phyloP scores from a whole-genome alignment of 2,329 filamentous ascomycete genomes.

The Pseudocercospora fijiensis region DNA sequence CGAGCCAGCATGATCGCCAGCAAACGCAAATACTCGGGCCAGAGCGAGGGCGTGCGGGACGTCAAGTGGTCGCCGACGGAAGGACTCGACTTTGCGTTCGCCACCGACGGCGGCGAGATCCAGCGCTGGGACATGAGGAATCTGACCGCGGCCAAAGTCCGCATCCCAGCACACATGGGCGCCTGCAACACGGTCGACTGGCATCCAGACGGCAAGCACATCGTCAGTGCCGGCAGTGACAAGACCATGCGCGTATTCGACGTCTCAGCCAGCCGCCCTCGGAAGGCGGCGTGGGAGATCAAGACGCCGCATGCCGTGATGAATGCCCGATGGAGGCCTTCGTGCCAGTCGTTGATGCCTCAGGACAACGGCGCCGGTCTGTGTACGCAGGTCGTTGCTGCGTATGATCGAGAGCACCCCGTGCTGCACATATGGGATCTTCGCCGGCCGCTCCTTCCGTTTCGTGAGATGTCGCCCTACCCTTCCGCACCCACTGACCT shows the following conservation, averaged over 20 bases:
- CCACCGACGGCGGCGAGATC: conserved; percentile 62
- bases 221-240: conserved; percentile 63
- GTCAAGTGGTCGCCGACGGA: conserved; percentile 65
- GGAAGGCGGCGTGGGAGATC: conserved; percentile 59
- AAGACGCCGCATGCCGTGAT: conserved; percentile 61
- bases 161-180: conserved; percentile 59
- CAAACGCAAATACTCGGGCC: conserved; percentile 55
- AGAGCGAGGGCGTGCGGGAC: conserved; percentile 62
- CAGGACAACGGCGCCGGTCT: conserved; percentile 56
- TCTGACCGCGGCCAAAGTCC: conserved; percentile 56
- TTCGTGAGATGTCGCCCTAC: conserved; percentile 59
- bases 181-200: conserved; percentile 63
- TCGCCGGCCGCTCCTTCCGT: conserved; percentile 61
- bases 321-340: conserved; percentile 63
- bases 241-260: conserved; percentile 65
- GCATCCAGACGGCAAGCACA: conserved; percentile 65
- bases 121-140: conserved; percentile 65
- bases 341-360: conserved; percentile 55
- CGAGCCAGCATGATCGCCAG: conserved; percentile 54
- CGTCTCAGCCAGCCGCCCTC: conserved; percentile 57
- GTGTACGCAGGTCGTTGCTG: conserved; percentile 62
- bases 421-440: conserved; percentile 65
- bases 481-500: conserved; percentile 58
- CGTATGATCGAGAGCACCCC: conserved; percentile 62
- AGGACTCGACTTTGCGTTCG: conserved; percentile 62